A percentile compares a stretch with the other conserved stretches of the same genome.
These are phyloP conservation scores for Cymbidium sinense DNA, from an alignment of 106 monocot species.

Conservation along the genomic window DNA sequence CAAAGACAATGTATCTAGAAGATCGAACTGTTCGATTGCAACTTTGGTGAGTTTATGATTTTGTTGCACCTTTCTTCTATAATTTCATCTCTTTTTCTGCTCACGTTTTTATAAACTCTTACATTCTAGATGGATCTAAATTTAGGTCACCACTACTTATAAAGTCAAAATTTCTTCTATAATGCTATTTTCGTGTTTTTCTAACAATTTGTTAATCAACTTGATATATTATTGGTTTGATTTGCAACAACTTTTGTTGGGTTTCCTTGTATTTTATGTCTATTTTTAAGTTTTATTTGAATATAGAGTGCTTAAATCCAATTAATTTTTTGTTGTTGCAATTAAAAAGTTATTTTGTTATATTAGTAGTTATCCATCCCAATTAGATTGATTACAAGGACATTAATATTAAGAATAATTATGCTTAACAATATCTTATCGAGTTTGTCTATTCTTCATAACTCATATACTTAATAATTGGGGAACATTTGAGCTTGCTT, in stretches of 20 bases:
- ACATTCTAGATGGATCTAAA: not conserved
- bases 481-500: no score
- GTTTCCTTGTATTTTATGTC: not conserved
- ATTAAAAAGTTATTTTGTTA: not conserved
- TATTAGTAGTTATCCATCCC: not conserved
- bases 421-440: no score
- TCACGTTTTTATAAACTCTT: not conserved
- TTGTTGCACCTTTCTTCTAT: not conserved
- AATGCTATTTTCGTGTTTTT: not conserved
- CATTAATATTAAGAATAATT: no score
- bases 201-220: not conserved
- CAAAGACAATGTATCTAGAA: slow-evolving; percentile 29
- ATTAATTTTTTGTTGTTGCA: not conserved
- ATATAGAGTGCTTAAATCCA: not conserved
- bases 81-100: not conserved
- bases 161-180: not conserved
- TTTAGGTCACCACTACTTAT: not conserved
- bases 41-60: slow-evolving; percentile 18
- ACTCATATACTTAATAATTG: no score
- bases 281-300: not conserved
- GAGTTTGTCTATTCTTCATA: no score
- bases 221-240: not conserved
- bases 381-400: not conserved
- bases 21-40: slow-evolving; percentile 27
- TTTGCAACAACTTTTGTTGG: not conserved